These are phyloP conservation scores for Rhazya stricta DNA, from an alignment of 257 asterid genomes.

Conservation along the genomic window DNA sequence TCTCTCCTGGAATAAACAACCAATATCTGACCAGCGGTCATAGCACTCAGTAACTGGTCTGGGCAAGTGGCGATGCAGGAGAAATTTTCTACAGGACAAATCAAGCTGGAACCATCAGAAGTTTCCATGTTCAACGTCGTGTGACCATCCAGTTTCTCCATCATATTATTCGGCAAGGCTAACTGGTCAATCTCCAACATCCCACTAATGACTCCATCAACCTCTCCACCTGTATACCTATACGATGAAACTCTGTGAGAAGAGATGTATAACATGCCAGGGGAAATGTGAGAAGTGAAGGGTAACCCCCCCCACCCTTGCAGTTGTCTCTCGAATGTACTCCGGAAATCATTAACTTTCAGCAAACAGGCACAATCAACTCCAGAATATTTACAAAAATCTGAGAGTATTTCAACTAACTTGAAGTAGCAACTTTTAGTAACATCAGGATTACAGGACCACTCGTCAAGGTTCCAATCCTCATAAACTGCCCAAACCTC, in stretches of 20 bases:
- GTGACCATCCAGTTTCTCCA: neutral
- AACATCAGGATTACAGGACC: constrained; percentile 13
- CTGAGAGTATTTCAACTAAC: constrained; percentile 23
- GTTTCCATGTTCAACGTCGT: neutral
- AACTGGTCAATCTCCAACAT: constrained; percentile 23
- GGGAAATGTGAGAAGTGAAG: constrained; percentile 7
- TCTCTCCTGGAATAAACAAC: constrained; percentile 17
- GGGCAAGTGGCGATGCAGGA: neutral
- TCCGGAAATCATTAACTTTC: constrained; percentile 16
- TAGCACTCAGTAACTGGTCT: constrained; percentile 1
- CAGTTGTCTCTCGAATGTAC: constrained; percentile 11
- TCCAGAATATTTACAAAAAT: constrained; percentile 16
- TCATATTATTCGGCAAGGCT: constrained; percentile 13
- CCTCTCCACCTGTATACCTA: constrained; percentile 14
- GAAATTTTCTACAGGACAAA: neutral
- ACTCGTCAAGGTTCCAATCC: constrained; percentile 16
- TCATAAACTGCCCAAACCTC: constrained; percentile 28
- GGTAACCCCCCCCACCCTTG: constrained; percentile 15
- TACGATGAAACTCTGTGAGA: constrained; percentile 19
- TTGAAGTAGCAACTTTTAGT: constrained; percentile 11
- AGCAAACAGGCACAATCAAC: constrained; percentile 11
- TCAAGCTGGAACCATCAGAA: neutral
- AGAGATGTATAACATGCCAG: constrained; percentile 10
- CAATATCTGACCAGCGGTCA: constrained; percentile 17
- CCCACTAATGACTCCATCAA: constrained; percentile 18